These are phyloP conservation scores for Talaromyces marneffei DNA, from an alignment of 2,329 filamentous ascomycete genomes.

Conservation along the genomic window DNA sequence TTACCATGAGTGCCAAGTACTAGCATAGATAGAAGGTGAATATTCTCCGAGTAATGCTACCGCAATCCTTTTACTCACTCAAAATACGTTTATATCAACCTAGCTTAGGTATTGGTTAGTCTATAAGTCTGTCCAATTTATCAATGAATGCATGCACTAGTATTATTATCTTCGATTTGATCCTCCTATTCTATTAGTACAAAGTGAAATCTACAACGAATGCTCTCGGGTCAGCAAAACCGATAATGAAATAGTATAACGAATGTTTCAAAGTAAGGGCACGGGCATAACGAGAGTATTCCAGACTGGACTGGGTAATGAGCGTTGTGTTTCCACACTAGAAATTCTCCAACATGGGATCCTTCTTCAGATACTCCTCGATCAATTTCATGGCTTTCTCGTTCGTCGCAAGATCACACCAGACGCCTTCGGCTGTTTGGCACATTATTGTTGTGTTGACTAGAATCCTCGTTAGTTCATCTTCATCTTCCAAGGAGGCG, in stretches of 20 bases:
- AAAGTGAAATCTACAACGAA: background rate
- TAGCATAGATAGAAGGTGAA: no score
- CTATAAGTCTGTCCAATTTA: background rate
- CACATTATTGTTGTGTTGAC: background rate
- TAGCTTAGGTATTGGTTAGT: background rate
- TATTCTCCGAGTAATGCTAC: no score
- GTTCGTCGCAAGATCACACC: background rate
- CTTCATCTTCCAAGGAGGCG: background rate
- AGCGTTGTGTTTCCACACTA: no score
- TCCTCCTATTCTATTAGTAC: background rate
- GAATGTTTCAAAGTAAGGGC: background rate
- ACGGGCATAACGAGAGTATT: no score
- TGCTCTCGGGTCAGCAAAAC: background rate
- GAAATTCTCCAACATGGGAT: conserved; percentile 1
- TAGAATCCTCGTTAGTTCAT: background rate
- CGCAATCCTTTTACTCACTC: no score
- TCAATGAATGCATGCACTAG: background rate
- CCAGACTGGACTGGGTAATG: no score
- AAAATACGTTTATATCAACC: no score
- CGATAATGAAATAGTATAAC: background rate
- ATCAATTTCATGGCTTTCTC: background rate
- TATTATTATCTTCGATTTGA: background rate
- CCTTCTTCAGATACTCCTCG: background rate
- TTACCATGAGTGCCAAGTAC: no score
- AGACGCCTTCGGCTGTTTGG: background rate